These are phyloP conservation scores for Barbatosphaeria neglecta DNA, from an alignment of 495 filamentous ascomycete species.

Conservation along the genomic window DNA sequence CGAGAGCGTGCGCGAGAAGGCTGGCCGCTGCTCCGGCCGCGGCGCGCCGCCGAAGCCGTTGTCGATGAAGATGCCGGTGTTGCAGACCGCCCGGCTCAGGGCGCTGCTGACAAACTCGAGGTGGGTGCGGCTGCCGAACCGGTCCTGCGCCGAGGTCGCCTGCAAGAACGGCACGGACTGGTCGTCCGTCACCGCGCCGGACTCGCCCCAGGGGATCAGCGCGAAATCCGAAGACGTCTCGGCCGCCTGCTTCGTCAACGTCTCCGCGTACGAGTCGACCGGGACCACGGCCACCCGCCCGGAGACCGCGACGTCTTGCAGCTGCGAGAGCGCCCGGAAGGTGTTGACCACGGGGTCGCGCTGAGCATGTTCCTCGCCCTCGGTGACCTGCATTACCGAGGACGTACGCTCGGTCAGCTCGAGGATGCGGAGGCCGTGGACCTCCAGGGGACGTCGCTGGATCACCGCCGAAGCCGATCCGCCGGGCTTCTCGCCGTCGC, in stretches of 20 bases:
- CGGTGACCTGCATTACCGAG: slow-evolving; percentile 87
- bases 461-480: slow-evolving; percentile 2
- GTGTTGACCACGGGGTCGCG: slow-evolving; percentile 86
- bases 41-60: slow-evolving; percentile 50
- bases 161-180: slow-evolving; percentile 30
- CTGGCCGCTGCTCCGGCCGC: slow-evolving; percentile 17
- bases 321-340: slow-evolving; percentile 76
- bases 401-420: slow-evolving; percentile 89
- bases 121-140: slow-evolving; percentile 42
- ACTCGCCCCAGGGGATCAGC: slow-evolving; percentile 84
- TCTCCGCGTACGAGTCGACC: slow-evolving; percentile 66
- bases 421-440: slow-evolving; percentile 75
- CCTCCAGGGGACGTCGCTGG: slow-evolving; percentile 50
- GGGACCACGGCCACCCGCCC: slow-evolving; percentile 69
- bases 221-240: slow-evolving; percentile 67
- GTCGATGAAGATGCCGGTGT: slow-evolving; percentile 75
- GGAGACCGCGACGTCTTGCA: slow-evolving; percentile 75
- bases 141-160: slow-evolving; percentile 27
- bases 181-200: slow-evolving; percentile 58
- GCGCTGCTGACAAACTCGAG: slow-evolving; percentile 55
- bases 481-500: background rate
- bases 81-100: slow-evolving; percentile 48
- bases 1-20: slow-evolving; percentile 39
- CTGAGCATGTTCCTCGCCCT: slow-evolving; percentile 61
- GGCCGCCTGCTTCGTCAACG: slow-evolving; percentile 52